Base-by-base conservation (phyloP, 2,329 filamentous ascomycete species). In the Pseudonectria foliicola region DNA sequence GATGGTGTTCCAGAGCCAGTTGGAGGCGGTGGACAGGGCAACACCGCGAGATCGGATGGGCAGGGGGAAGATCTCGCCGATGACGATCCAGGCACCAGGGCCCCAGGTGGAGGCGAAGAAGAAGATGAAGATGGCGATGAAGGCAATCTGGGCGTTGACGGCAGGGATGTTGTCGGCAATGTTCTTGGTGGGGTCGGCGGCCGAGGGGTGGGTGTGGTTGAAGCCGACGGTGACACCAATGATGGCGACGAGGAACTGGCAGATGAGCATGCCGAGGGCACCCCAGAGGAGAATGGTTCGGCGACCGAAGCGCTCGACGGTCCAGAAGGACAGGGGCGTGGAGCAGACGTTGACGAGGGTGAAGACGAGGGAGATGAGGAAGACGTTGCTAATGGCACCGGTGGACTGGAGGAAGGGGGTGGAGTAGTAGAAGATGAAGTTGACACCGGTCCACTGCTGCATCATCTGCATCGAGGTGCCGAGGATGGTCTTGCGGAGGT, bases 71-170 rank as follows among this genome's bases (percentile, higher is more conserved):
- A 92, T 83, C 68, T 95, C 87, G 57, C 87, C 87, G 53, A 92
- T 89, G 49, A 93, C 75, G 35, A 82, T 77, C 83, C 82, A 88
- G 34, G 83, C 75, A 32, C 78, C 82, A 6, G 86, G 85, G 34
- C 87, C 87, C 87, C 86, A 94, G 45, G 87, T 94, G 39, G 75
- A 80, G 40, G 87, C 87, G 60, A 94, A 94, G 73, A 82, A 90
- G 74, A 86, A 88, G 71, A 94, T 89, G 73, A 88, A 92, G 68
- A 94, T 80, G 67, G 80, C 83, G 56, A 92, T 92, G 68, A 93
- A 92, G 42, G 85, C 77, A 46, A 94, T 87, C 71, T 89, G 80
- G 32, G 82, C 77, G 49, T 75, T 70, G 50, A 75, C 71, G 24
- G 77, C 80, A 3, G 66, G 45, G 41, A 70, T 63, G 59, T 80